These are phyloP conservation scores for Oropetium thomaeum DNA, from an alignment of 176 grass and related monocot species.

Conservation along the genomic window DNA sequence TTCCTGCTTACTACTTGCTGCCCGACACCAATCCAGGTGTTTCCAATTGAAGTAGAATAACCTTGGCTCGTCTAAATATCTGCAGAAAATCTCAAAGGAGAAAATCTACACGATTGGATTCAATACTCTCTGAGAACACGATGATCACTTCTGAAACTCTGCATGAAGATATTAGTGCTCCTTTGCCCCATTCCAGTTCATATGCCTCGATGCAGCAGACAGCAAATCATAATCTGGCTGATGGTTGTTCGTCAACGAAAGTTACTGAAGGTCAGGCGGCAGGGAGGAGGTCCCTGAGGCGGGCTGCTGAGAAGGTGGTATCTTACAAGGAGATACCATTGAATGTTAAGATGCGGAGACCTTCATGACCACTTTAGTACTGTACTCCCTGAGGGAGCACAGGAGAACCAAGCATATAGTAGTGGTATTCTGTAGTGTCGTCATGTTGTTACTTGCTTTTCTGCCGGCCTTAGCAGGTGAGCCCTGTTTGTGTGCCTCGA, in stretches of 20 bases:
- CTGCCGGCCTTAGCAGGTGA: background rate
- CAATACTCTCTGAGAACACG: background rate
- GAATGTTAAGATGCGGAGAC: slow-evolving; percentile 64
- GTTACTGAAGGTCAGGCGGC: background rate
- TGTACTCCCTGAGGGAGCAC: no score
- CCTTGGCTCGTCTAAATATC: background rate
- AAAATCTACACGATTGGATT: slow-evolving; percentile 21
- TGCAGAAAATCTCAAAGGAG: slow-evolving; percentile 35
- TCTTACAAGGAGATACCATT: slow-evolving; percentile 60
- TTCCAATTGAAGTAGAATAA: slow-evolving; percentile 16
- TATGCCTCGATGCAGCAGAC: background rate
- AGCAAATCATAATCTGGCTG: slow-evolving; percentile 1
- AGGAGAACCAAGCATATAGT: background rate
- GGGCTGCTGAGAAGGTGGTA: slow-evolving; percentile 48
- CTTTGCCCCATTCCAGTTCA: background rate
- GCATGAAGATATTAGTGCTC: slow-evolving; percentile 17
- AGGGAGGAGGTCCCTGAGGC: slow-evolving; percentile 32
- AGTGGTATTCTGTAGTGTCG: background rate
- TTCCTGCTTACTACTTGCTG: background rate
- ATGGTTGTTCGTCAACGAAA: background rate
- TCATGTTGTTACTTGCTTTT: slow-evolving; percentile 17
- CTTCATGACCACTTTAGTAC: background rate
- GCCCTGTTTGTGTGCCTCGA: background rate
- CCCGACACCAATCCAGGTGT: background rate
- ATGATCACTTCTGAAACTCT: background rate